Conservation (phyloP, 1,284 basidiomycete species). For the Neolentinus lepideus region DNA sequence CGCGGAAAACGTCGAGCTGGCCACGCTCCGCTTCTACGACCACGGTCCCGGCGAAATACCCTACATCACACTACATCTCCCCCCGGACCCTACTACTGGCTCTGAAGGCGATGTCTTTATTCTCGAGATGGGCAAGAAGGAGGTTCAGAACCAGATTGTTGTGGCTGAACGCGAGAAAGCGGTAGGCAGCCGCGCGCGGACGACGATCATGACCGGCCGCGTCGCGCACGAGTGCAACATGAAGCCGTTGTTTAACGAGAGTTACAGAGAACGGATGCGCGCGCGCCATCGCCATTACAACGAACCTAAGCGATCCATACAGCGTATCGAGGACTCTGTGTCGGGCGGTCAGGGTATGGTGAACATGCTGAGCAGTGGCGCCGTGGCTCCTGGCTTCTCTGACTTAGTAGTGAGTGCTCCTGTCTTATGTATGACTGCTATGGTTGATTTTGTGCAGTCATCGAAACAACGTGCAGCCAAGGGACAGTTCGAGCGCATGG, state of each 20-base stretch:
- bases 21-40: constrained; percentile 64
- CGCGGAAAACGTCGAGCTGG: constrained; percentile 59
- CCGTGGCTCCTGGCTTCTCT: constrained; percentile 33
- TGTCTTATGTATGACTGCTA: not conserved
- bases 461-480: constrained; percentile 58
- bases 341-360: constrained; percentile 59
- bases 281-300: constrained; percentile 55
- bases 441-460: constrained; percentile 31
- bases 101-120: constrained; percentile 60
- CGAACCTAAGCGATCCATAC: constrained; percentile 51
- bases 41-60: constrained; percentile 33
- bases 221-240: constrained; percentile 72
- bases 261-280: constrained; percentile 58
- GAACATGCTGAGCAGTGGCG: constrained; percentile 46
- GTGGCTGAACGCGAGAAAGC: constrained; percentile 71
- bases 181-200: constrained; percentile 51
- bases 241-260: constrained; percentile 54
- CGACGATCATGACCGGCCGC: constrained; percentile 66
- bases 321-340: constrained; percentile 51
- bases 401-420: constrained; percentile 50
- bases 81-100: constrained; percentile 40
- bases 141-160: constrained; percentile 72
- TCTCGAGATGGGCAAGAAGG: constrained; percentile 69
- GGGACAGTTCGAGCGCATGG: constrained; percentile 79
- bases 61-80: constrained; percentile 61